These are phyloP conservation scores for Trichoderma simmonsii DNA, from an alignment of 2,329 filamentous ascomycete species.

Conservation along the genomic window DNA sequence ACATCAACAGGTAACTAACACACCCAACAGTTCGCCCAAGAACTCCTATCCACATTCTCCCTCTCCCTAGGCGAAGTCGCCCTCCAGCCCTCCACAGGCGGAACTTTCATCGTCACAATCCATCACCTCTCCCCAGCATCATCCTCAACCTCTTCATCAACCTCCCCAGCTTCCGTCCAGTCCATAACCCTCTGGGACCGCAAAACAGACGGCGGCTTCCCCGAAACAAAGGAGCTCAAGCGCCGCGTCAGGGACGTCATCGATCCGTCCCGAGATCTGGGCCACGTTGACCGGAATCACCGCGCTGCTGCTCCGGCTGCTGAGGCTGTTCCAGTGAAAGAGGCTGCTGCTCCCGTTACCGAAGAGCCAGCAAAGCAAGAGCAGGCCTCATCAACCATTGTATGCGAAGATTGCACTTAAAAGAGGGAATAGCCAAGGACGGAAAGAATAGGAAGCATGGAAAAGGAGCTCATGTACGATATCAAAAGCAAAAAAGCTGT, in stretches of 20 bases:
- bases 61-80: constrained; percentile 82
- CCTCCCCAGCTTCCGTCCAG: not conserved
- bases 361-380: not conserved
- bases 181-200: constrained; percentile 77
- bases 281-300: constrained; percentile 69
- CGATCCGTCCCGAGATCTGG: constrained; percentile 72
- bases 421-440: not conserved
- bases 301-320: constrained; percentile 6
- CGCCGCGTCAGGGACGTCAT: constrained; percentile 77
- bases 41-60: constrained; percentile 89
- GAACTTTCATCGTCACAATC: constrained; percentile 75
- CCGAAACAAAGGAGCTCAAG: constrained; percentile 90
- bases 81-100: constrained; percentile 79
- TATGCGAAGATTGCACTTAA: constrained; percentile 31
- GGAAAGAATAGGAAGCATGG: not conserved
- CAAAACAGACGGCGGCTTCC: constrained; percentile 83
- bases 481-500: not conserved
- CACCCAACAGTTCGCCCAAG: constrained; percentile 73
- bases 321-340: not conserved
- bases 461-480: not conserved
- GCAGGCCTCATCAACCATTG: not conserved
- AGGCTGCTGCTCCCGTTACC: not conserved
- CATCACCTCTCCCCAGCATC: constrained; percentile 29
- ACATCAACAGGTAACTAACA: not conserved
- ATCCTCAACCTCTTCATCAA: constrained; percentile 26